These are phyloP conservation scores for Raddia guianensis DNA, from an alignment of 176 grass and related monocot genomes.

Conservation along the genomic window DNA sequence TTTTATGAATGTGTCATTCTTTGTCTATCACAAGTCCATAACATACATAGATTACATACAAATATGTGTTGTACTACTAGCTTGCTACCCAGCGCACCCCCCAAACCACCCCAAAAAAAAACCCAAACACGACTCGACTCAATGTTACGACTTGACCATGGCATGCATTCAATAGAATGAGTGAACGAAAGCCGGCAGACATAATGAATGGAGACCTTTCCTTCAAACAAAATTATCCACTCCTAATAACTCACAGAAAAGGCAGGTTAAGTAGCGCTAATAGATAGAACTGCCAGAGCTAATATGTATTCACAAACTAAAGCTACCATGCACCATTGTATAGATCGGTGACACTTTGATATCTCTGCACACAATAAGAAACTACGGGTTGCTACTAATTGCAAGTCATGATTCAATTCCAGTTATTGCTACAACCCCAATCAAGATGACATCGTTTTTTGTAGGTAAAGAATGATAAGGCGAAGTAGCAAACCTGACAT, in stretches of 20 bases:
- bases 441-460: slow-evolving; percentile 2
- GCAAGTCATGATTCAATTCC: slow-evolving; percentile 23
- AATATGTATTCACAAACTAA: background rate
- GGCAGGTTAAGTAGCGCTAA: background rate
- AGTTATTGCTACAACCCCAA: background rate
- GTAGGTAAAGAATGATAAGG: slow-evolving; percentile 1
- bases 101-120: no score
- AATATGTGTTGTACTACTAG: no score
- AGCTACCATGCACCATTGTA: slow-evolving; percentile 8
- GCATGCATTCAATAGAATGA: background rate
- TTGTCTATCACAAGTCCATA: no score
- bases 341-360: background rate
- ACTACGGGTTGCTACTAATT: background rate
- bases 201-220: background rate
- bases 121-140: no score
- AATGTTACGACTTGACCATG: no score
- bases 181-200: background rate
- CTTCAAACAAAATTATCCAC: background rate
- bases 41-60: no score
- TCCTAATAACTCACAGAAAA: background rate
- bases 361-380: slow-evolving; percentile 12
- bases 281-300: background rate
- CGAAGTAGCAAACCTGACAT: slow-evolving; percentile 73
- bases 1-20: no score
- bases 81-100: no score